phyloP scores from a whole-genome alignment of 1,284 basidiomycete species.

The Ganoderma boninense region DNA sequence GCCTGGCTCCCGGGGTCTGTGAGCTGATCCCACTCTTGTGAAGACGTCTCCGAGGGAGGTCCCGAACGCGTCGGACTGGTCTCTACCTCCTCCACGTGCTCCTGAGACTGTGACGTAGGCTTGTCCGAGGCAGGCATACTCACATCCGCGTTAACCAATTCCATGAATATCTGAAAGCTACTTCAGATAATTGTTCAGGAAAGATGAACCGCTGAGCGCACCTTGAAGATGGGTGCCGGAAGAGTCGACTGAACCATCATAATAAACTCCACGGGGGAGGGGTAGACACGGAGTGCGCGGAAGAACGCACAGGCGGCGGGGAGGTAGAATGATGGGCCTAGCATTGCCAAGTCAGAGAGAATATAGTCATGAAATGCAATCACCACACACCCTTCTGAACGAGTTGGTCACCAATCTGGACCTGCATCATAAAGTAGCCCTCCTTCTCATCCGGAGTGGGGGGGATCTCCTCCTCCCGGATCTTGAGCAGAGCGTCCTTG shows the following conservation, averaged over 20 bases:
- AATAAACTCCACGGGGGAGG: constrained; percentile 90
- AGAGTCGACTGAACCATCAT: constrained; percentile 95
- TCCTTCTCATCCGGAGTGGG: constrained; percentile 80
- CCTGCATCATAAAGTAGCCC: constrained; percentile 90
- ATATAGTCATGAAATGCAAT: neutral
- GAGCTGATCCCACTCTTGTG: constrained; percentile 87
- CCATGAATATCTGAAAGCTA: constrained; percentile 76
- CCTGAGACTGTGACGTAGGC: constrained; percentile 35
- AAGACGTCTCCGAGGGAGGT: constrained; percentile 83
- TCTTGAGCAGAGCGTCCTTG: constrained; percentile 64
- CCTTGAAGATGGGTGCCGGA: constrained; percentile 87
- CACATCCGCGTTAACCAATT: constrained; percentile 89
- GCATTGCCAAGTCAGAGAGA: neutral
- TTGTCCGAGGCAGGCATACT: constrained; percentile 63
- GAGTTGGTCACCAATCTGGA: constrained; percentile 88
- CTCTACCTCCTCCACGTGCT: constrained; percentile 49
- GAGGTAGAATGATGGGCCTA: constrained; percentile 82
- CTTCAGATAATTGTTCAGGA: neutral
- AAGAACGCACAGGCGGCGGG: constrained; percentile 92
- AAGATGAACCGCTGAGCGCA: constrained; percentile 41
- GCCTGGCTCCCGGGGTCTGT: constrained; percentile 72
- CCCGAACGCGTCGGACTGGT: constrained; percentile 65
- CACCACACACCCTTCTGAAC: constrained; percentile 71
- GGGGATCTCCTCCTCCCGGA: constrained; percentile 74
- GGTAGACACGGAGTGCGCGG: constrained; percentile 94